A percentile compares a stretch with the other conserved stretches of the same genome.
These are phyloP conservation scores for Fusarium torreyae DNA, from an alignment of 2,329 filamentous ascomycete genomes.

Conservation along the genomic window DNA sequence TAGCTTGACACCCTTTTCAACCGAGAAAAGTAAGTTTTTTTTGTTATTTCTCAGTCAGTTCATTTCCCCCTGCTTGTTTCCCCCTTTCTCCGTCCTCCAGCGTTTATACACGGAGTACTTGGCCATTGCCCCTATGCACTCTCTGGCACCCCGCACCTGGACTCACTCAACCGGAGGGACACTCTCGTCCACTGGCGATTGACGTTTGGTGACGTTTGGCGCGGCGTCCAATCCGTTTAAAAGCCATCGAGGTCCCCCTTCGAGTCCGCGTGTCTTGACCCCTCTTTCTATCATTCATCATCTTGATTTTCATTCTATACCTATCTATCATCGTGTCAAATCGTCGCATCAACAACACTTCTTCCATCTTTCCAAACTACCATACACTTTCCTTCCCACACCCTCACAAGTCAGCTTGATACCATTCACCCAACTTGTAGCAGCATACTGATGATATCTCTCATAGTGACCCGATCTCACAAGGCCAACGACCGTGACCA, in stretches of 20 bases:
- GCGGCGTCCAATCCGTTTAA: constrained; percentile 43
- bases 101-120: constrained; percentile 43
- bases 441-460: constrained; percentile 28
- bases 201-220: constrained; percentile 46
- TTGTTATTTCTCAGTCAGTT: constrained; percentile 8
- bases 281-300: constrained; percentile 44
- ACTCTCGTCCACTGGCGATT: constrained; percentile 28
- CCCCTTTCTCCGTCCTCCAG: constrained; percentile 25
- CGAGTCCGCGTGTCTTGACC: constrained; percentile 14
- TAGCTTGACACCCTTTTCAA: constrained; percentile 14
- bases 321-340: constrained; percentile 19
- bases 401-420: constrained; percentile 41
- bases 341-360: constrained; percentile 18
- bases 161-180: constrained; percentile 18
- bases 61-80: constrained; percentile 2
- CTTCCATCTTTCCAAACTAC: background rate
- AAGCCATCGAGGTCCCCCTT: constrained; percentile 41
- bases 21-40: constrained; percentile 39
- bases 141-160: constrained; percentile 38
- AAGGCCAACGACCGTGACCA: constrained; percentile 96
- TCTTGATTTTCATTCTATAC: constrained; percentile 8
- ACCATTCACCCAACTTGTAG: background rate
- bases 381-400: constrained; percentile 7
- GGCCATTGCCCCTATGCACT: constrained; percentile 4
- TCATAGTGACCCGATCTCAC: constrained; percentile 94